Evolutionary conservation across 1,284 basidiomycete species (phyloP).

Genomic region (Paramarasmius palmivorus): DNA sequence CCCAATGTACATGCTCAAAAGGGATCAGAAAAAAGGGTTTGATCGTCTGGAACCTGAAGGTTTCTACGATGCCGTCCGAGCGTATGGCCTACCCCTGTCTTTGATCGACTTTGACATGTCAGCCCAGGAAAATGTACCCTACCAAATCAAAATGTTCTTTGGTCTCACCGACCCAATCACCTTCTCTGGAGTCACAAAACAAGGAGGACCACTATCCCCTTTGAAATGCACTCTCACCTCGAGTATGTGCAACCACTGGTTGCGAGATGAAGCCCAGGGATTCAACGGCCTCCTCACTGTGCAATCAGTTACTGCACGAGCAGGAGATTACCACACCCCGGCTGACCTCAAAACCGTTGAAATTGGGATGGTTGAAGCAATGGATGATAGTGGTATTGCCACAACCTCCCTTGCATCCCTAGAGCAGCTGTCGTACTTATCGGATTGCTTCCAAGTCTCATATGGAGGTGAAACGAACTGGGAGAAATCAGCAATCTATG

Average conservation of each 20-base stretch:
- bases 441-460: constrained; percentile 25
- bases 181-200: constrained; percentile 26
- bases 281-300: constrained; percentile 18
- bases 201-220: constrained; percentile 29
- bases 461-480: constrained; percentile 28
- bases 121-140: constrained; percentile 20
- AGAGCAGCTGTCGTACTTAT: constrained; percentile 3
- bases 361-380: constrained; percentile 26
- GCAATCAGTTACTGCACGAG: neutral
- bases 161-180: constrained; percentile 24
- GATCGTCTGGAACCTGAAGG: constrained; percentile 21
- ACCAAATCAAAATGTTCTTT: constrained; percentile 23
- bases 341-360: constrained; percentile 8
- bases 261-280: constrained; percentile 18
- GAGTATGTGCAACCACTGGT: constrained; percentile 26
- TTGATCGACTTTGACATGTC: constrained; percentile 29
- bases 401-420: constrained; percentile 11
- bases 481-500: constrained; percentile 20
- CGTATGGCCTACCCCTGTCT: constrained; percentile 28
- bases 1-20: constrained; percentile 23
- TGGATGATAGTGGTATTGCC: constrained; percentile 24
- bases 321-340: constrained; percentile 17
- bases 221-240: constrained; percentile 31
- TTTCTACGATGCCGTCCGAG: constrained; percentile 31
- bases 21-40: constrained; percentile 18